phyloP scores from a whole-genome alignment of 73 alveolate genomes.

The Paraurostyla sp. region DNA sequence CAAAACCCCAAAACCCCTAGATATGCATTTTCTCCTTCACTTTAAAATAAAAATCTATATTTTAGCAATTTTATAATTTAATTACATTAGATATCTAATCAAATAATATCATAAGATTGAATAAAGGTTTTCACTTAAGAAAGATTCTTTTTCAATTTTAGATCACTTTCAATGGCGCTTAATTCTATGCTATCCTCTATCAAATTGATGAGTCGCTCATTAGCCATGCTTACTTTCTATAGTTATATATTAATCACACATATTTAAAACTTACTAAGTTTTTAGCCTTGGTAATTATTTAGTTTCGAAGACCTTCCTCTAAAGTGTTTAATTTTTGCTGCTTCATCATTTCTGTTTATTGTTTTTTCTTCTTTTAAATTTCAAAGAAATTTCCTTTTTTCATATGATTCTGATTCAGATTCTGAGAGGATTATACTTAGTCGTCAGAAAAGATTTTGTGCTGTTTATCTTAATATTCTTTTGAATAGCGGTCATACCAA shows the following conservation, averaged over 20 bases:
- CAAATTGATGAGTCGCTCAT: not conserved
- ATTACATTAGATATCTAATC: too few relatives aligned
- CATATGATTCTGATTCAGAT: not conserved
- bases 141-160: constrained; percentile 9
- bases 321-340: not conserved
- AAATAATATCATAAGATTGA: not conserved
- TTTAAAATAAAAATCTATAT: too few relatives aligned
- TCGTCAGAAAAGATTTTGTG: not conserved
- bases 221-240: constrained; percentile 29
- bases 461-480: constrained; percentile 2
- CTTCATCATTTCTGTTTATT: not conserved
- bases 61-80: too few relatives aligned
- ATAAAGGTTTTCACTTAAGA: constrained; percentile 8
- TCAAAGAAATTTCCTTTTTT: constrained; percentile 1
- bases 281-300: not conserved
- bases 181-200: constrained; percentile 32
- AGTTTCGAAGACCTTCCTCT: constrained; percentile 10
- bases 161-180: not conserved
- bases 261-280: not conserved
- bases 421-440: too few relatives aligned
- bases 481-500: not conserved
- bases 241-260: not conserved
- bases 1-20: too few relatives aligned
- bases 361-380: not conserved
- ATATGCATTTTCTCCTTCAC: too few relatives aligned